Conservation (phyloP, 1,284 basidiomycete genomes). For the Gastroboletus turbinatus region DNA sequence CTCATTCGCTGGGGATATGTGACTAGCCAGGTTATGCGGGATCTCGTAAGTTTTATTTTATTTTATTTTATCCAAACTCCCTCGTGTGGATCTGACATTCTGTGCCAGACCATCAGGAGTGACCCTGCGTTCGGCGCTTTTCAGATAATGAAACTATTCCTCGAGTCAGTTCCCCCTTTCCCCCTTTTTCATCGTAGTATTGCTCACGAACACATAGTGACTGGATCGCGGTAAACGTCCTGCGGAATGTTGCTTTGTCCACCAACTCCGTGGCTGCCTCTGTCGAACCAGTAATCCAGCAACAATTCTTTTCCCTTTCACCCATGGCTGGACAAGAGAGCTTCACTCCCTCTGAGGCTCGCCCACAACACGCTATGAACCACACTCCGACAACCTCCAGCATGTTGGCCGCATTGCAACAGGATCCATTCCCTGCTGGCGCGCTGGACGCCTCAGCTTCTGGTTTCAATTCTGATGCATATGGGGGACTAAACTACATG, state of each 20-base stretch:
- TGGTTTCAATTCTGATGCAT: slow-evolving; percentile 64
- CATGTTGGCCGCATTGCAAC: slow-evolving; percentile 81
- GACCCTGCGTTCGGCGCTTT: slow-evolving; percentile 88
- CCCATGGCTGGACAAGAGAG: slow-evolving; percentile 80
- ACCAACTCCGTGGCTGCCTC: slow-evolving; percentile 87
- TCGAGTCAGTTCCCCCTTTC: slow-evolving; percentile 59
- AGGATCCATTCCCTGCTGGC: slow-evolving; percentile 63
- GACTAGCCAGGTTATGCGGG: slow-evolving; percentile 86
- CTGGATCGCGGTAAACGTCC: slow-evolving; percentile 86
- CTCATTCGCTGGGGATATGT: slow-evolving; percentile 90
- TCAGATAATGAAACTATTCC: slow-evolving; percentile 85
- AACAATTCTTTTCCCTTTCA: slow-evolving; percentile 77
- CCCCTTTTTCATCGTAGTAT: slow-evolving; percentile 10
- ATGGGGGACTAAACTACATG: slow-evolving; percentile 71
- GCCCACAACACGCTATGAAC: slow-evolving; percentile 52
- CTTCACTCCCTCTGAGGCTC: slow-evolving; percentile 60
- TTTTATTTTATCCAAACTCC: background rate
- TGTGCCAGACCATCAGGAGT: slow-evolving; percentile 77
- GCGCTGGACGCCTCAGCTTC: slow-evolving; percentile 61
- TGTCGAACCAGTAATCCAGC: slow-evolving; percentile 85
- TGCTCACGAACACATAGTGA: slow-evolving; percentile 51
- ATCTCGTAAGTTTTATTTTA: slow-evolving; percentile 56
- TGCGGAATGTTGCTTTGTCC: slow-evolving; percentile 80
- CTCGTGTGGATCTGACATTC: slow-evolving; percentile 4
- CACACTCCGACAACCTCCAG: slow-evolving; percentile 83